A percentile compares a stretch with the other conserved stretches of the same genome.
Evolutionary conservation across 2,329 filamentous ascomycete genomes (phyloP).

Genomic region (Alternaria angustiovoidea): DNA sequence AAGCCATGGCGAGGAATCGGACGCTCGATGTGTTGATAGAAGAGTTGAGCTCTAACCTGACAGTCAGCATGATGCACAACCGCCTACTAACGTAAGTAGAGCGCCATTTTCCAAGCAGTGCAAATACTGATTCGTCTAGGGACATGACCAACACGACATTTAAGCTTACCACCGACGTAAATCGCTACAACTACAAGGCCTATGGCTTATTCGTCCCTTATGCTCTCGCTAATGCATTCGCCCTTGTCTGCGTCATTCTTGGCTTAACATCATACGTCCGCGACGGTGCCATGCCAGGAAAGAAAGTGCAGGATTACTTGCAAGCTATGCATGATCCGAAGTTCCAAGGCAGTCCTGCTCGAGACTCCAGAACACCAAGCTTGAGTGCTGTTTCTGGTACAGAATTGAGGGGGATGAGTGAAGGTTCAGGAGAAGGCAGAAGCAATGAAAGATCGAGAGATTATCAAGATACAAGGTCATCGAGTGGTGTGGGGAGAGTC

Average conservation of each 20-base stretch:
- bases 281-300: slow-evolving; percentile 21
- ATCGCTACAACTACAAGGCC: background rate
- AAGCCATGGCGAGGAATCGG: background rate
- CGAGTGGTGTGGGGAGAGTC: background rate
- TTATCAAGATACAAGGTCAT: background rate
- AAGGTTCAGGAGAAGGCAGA: background rate
- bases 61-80: slow-evolving; percentile 2
- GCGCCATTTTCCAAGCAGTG: too few relatives aligned
- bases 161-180: background rate
- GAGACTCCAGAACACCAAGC: background rate
- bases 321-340: background rate
- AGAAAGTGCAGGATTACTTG: slow-evolving; percentile 24
- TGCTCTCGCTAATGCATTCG: slow-evolving; percentile 17
- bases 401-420: too few relatives aligned
- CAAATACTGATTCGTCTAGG: background rate
- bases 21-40: background rate
- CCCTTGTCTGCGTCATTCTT: slow-evolving; percentile 11
- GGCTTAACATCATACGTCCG: background rate
- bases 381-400: background rate
- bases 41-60: background rate
- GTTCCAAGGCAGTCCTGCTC: background rate
- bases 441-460: background rate
- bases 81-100: background rate
- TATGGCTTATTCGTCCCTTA: slow-evolving; percentile 3
- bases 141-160: background rate